Evolutionary conservation across 2,329 filamentous ascomycete genomes (phyloP).

Genomic region (Fusarium verrucosum): DNA sequence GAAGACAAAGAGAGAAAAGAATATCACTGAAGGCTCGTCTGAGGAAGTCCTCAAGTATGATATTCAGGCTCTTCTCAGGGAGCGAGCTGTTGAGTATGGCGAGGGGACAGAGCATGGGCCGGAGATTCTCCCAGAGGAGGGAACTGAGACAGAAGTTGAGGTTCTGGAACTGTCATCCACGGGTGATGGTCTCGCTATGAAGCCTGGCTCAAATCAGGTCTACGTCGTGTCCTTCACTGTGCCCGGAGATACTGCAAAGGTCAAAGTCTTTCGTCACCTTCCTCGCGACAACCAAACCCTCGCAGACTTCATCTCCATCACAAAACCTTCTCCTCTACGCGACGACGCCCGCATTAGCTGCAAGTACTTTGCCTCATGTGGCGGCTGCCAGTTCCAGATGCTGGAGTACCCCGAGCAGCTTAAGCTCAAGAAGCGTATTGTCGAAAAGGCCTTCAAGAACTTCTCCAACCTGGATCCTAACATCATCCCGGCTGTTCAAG

Average conservation of each 20-base stretch:
- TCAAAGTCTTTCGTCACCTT: constrained; percentile 81
- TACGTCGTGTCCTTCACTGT: constrained; percentile 90
- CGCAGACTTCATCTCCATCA: constrained; percentile 83
- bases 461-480: constrained; percentile 85
- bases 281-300: constrained; percentile 72
- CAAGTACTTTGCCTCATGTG: constrained; percentile 86
- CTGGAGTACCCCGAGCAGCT: constrained; percentile 89
- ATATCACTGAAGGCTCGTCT: constrained; percentile 68
- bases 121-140: constrained; percentile 67
- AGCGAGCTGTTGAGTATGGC: constrained; percentile 48
- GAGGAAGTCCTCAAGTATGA: constrained; percentile 75
- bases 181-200: constrained; percentile 85
- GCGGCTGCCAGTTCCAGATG: constrained; percentile 98
- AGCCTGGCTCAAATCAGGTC: constrained; percentile 69
- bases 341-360: constrained; percentile 82
- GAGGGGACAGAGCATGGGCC: constrained; percentile 45
- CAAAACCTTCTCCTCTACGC: constrained; percentile 76
- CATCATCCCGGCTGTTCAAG: constrained; percentile 76
- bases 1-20: constrained; percentile 67
- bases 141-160: constrained; percentile 82
- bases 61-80: constrained; percentile 63
- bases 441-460: constrained; percentile 91
- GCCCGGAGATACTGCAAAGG: constrained; percentile 82
- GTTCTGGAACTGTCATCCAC: constrained; percentile 87
- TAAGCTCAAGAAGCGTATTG: constrained; percentile 81